Base-by-base conservation (phyloP, 116 monocot species). In the Phalaenopsis hybrid region DNA sequence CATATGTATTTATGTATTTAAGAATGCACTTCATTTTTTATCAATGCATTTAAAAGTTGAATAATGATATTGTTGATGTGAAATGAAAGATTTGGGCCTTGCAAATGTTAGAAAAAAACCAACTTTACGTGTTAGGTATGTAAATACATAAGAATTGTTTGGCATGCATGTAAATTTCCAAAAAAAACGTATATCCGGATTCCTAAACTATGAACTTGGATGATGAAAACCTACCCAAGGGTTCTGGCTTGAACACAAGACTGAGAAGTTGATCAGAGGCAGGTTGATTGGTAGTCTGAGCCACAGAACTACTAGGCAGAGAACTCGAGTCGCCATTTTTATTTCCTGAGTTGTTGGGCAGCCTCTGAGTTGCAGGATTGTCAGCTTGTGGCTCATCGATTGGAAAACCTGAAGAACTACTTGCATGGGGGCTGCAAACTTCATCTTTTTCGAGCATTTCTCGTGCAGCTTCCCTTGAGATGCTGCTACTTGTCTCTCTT, bases 401-500 rank as follows among this genome's bases (percentile, higher is more conserved):
- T 63, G 55, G 20, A 50, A 46, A 6, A 9, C 57, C 57, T 8
- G 4, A 6, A 18, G 28, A 67, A 43, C 2, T 8, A 76, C 44
- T 50, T 34, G 33, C 21, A 43, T 20, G 25, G 8, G 34, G 82
- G 7, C 67, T 80, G 21, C 69, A 43, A 11, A n/a, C 28, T 15
- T 86, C 77, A 68, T 79, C 52, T 59, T 84, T 81, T 76, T 78
- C 79, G 10, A 34, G 48, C 0, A 72, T 15, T 23, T n/a, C 75
- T 9, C 17, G 1, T 46, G 8, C 46, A n/a, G 44, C 67, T 78
- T 79, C 80, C 15, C 25, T 81, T 3, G 75, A 52, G 58, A 31
- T 82, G 77, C 81, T 82, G 57, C 78, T 57, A 23, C 68, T 85
- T 57, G 76, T 51, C 78, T 86, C 90, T 43, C 58, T 72, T 18